Evolutionary conservation across 352 stramenopile genomes (phyloP).

Genomic region (Pythium apleroticum): DNA sequence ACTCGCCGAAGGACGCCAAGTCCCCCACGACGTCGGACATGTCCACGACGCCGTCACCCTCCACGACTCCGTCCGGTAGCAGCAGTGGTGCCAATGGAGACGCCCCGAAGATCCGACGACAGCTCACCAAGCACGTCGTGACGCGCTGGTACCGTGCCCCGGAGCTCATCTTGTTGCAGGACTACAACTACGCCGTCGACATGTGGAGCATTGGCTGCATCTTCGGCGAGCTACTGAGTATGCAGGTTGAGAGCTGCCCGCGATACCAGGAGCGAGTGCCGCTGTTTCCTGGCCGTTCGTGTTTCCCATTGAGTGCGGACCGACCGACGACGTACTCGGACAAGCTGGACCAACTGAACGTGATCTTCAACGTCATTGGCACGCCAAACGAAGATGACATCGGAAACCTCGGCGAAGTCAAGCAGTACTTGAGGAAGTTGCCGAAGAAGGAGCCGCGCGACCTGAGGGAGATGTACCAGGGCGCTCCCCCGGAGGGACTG

Average conservation of each 20-base stretch:
- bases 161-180: conserved; percentile 96
- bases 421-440: conserved; percentile 85
- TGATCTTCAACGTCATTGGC: conserved; percentile 96
- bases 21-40: conserved; percentile 75
- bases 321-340: conserved; percentile 84
- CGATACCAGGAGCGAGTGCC: conserved; percentile 85
- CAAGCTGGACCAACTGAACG: conserved; percentile 92
- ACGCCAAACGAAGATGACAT: conserved; percentile 92
- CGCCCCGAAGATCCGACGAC: conserved; percentile 76
- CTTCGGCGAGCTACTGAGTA: conserved; percentile 85
- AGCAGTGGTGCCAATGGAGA: conserved; percentile 30
- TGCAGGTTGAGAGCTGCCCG: conserved; percentile 86
- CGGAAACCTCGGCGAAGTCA: conserved; percentile 74
- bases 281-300: conserved; percentile 83
- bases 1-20: conserved; percentile 79
- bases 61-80: conserved; percentile 68
- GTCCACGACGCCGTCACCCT: conserved; percentile 56
- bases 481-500: conserved; percentile 72
- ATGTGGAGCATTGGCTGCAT: conserved; percentile 99
- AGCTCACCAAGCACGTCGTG: conserved; percentile 98
- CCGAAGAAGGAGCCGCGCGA: conserved; percentile 80
- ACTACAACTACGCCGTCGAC: conserved; percentile 97
- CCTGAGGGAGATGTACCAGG: conserved; percentile 83
- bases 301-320: conserved; percentile 82
- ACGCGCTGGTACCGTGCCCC: conserved; percentile 97